phyloP scores from a whole-genome alignment of 495 filamentous ascomycete species.

The Hypomontagnella monticulosa region DNA sequence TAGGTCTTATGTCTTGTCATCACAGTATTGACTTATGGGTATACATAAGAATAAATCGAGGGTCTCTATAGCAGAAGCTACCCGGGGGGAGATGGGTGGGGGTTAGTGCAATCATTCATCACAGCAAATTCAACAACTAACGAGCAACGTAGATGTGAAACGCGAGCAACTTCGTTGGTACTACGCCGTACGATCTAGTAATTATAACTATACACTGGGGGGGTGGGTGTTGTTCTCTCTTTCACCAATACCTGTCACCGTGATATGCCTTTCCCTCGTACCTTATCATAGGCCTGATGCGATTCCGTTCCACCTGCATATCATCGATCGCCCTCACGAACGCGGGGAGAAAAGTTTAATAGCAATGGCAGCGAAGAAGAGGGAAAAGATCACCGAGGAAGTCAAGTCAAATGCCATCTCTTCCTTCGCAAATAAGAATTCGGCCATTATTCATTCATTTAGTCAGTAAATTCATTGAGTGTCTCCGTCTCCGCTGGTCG shows the following conservation, averaged over 20 bases:
- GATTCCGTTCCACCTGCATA: not conserved
- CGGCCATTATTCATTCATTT: slow-evolving; percentile 30
- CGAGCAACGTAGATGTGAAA: no score
- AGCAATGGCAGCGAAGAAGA: not conserved
- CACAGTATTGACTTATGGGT: no score
- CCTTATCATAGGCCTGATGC: slow-evolving; percentile 1
- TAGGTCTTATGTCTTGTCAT: no score
- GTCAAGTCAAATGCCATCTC: slow-evolving; percentile 24
- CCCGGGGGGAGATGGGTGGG: no score
- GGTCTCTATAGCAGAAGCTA: no score
- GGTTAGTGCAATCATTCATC: no score
- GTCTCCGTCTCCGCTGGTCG: no score
- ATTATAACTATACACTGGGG: slow-evolving; percentile 24
- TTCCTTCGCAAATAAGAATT: slow-evolving; percentile 8
- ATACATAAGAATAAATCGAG: no score
- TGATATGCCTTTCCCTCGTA: not conserved
- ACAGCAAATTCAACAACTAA: no score
- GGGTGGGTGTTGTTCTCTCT: not conserved
- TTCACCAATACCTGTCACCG: no score
- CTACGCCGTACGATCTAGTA: slow-evolving; percentile 3
- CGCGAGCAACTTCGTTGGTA: not conserved
- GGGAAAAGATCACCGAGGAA: not conserved
- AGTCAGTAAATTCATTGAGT: no score
- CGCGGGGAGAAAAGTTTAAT: slow-evolving; percentile 5
- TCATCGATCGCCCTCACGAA: slow-evolving; percentile 7